Evolutionary conservation across 352 stramenopile genomes (phyloP).

Genomic region (Phytophthora niederhauseri): DNA sequence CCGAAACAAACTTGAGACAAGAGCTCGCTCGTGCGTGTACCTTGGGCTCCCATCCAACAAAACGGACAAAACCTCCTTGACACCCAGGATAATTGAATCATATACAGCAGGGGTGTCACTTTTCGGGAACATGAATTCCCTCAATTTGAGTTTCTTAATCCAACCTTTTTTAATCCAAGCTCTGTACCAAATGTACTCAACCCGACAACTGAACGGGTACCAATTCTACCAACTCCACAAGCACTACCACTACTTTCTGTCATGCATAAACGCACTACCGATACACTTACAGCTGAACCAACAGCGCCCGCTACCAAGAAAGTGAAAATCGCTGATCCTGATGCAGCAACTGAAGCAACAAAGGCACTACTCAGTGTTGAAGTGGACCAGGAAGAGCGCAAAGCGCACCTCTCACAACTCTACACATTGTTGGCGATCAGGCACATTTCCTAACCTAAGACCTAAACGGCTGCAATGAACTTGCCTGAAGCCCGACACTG

Average conservation of each 20-base stretch:
- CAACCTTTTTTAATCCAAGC: constrained; percentile 1
- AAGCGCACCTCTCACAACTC: constrained; percentile 1
- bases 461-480: constrained; percentile 6
- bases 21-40: constrained; percentile 17
- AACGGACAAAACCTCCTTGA: constrained; percentile 18
- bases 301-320: neutral
- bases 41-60: constrained; percentile 22
- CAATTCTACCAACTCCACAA: constrained; percentile 1
- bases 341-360: neutral
- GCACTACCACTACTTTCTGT: neutral
- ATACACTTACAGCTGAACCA: too few relatives aligned
- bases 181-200: neutral
- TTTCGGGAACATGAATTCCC: constrained; percentile 13
- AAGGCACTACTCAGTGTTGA: neutral
- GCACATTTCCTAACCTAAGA: constrained; percentile 13
- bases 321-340: neutral
- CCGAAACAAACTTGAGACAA: constrained; percentile 8
- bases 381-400: neutral
- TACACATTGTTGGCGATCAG: constrained; percentile 7
- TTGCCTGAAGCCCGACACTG: constrained; percentile 9
- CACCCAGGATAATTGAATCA: constrained; percentile 15
- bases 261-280: neutral
- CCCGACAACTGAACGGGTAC: neutral
- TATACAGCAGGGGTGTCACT: constrained; percentile 19
- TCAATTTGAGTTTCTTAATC: constrained; percentile 5